Evolutionary conservation across 2,329 filamentous ascomycete species (phyloP).

Genomic region (Neurospora sp.): DNA sequence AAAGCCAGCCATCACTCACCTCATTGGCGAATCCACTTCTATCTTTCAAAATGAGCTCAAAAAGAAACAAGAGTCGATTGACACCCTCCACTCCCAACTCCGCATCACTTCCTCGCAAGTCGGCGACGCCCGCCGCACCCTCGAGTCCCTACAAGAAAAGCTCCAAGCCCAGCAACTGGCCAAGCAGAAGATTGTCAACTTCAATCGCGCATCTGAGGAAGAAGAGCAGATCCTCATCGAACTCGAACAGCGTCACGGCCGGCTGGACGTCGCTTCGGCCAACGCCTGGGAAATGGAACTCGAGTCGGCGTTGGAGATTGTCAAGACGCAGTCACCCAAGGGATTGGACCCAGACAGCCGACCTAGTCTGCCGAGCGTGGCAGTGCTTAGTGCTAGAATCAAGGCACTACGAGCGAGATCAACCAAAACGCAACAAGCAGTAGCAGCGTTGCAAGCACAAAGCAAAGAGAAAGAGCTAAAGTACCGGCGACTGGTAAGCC

Average conservation of each 20-base stretch:
- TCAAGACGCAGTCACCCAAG: constrained; percentile 25
- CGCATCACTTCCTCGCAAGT: constrained; percentile 71
- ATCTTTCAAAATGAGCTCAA: constrained; percentile 74
- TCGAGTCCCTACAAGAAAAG: constrained; percentile 61
- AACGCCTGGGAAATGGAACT: constrained; percentile 46
- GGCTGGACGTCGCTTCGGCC: constrained; percentile 35
- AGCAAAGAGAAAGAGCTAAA: constrained; percentile 78
- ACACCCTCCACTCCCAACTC: constrained; percentile 70
- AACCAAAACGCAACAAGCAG: constrained; percentile 53
- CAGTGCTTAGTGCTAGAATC: constrained; percentile 56
- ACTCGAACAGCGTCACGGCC: constrained; percentile 33
- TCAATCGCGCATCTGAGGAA: constrained; percentile 62
- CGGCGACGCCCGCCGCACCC: constrained; percentile 61
- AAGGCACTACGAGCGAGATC: constrained; percentile 63
- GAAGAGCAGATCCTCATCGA: constrained; percentile 47
- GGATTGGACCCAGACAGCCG: constrained; percentile 8
- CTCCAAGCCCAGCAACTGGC: constrained; percentile 55
- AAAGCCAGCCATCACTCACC: constrained; percentile 62
- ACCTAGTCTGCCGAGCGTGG: constrained; percentile 42
- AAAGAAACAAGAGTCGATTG: constrained; percentile 73
- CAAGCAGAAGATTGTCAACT: constrained; percentile 65
- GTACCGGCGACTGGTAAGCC: constrained; percentile 76
- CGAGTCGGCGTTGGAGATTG: constrained; percentile 31
- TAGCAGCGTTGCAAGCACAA: constrained; percentile 62
- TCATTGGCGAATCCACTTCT: constrained; percentile 67